A percentile compares a stretch with the other conserved stretches of the same genome.
These are phyloP conservation scores for Trifolium pratense DNA, from an alignment of 306 rosid genomes.

Conservation along the genomic window DNA sequence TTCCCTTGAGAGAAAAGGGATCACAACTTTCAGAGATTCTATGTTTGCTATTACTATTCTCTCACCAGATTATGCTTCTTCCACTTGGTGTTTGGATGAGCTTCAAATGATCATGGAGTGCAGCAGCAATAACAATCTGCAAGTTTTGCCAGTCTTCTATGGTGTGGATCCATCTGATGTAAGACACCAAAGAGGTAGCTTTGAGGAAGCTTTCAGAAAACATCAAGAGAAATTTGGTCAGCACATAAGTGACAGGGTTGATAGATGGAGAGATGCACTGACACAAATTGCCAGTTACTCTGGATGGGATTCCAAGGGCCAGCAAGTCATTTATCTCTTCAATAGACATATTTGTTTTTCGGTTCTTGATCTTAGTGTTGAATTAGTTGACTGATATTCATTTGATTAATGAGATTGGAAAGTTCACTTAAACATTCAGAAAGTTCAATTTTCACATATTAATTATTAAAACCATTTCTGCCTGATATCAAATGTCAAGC, in stretches of 20 bases:
- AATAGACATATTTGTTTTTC: neutral
- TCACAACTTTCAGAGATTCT: slow-evolving; percentile 28
- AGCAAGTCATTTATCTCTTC: neutral
- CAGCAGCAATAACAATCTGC: neutral
- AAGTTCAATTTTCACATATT: neutral
- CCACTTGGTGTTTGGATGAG: slow-evolving; percentile 36
- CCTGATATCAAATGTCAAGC: too few species aligned
- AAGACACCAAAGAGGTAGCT: slow-evolving; percentile 16
- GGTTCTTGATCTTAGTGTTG: neutral
- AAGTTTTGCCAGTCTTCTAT: slow-evolving; percentile 11
- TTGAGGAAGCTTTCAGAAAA: slow-evolving; percentile 16
- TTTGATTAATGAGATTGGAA: neutral
- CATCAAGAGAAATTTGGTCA: slow-evolving; percentile 8
- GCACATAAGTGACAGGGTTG: neutral
- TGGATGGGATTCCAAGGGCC: slow-evolving; percentile 32
- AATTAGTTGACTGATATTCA: neutral
- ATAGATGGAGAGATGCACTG: slow-evolving; percentile 23
- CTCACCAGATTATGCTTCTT: slow-evolving; percentile 28
- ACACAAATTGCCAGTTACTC: slow-evolving; percentile 11
- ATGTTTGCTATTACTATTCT: slow-evolving; percentile 21
- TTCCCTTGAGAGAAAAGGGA: slow-evolving; percentile 28
- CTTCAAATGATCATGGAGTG: slow-evolving; percentile 34
- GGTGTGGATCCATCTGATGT: slow-evolving; percentile 33
- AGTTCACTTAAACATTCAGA: neutral
- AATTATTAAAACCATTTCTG: too few species aligned